phyloP scores from a whole-genome alignment of 2,329 filamentous ascomycete species.

The Fusarium sp. region DNA sequence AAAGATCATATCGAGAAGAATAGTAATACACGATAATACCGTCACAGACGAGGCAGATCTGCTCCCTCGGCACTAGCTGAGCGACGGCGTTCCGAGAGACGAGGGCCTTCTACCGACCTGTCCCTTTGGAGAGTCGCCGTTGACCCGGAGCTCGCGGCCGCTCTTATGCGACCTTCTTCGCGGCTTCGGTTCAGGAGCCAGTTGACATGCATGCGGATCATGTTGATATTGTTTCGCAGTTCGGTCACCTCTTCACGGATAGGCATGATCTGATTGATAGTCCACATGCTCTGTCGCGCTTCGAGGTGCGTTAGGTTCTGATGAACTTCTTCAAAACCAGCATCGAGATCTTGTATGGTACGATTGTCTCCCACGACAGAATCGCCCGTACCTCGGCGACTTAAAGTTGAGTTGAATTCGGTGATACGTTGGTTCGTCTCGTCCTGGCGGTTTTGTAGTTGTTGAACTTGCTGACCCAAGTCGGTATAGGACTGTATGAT shows the following conservation, averaged over 20 bases:
- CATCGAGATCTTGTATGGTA: slow-evolving; percentile 57
- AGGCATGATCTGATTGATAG: slow-evolving; percentile 70
- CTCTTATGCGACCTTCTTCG: slow-evolving; percentile 58
- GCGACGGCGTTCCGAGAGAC: slow-evolving; percentile 51
- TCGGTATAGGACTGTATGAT: slow-evolving; percentile 58
- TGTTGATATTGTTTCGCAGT: slow-evolving; percentile 66
- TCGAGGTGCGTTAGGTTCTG: slow-evolving; percentile 68
- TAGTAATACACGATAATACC: not conserved
- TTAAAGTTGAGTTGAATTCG: slow-evolving; percentile 58
- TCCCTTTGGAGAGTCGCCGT: slow-evolving; percentile 49
- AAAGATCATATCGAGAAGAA: not conserved
- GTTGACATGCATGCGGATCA: slow-evolving; percentile 69
- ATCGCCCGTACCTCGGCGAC: slow-evolving; percentile 46
- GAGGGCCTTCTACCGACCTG: slow-evolving; percentile 43
- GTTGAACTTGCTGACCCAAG: slow-evolving; percentile 51
- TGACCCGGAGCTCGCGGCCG: slow-evolving; percentile 51
- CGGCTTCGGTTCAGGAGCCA: slow-evolving; percentile 67
- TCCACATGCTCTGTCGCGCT: slow-evolving; percentile 68
- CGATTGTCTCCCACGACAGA: slow-evolving; percentile 63
- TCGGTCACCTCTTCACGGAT: slow-evolving; percentile 73
- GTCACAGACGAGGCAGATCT: slow-evolving; percentile 53
- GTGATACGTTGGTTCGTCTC: slow-evolving; percentile 49
- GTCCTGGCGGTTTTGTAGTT: slow-evolving; percentile 50
- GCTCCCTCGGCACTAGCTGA: slow-evolving; percentile 52
- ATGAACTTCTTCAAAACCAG: slow-evolving; percentile 65